A percentile compares a stretch with the other conserved stretches of the same genome.
Evolutionary conservation across 352 stramenopile species (phyloP).

Genomic region (Halophytophthora batemanensis): DNA sequence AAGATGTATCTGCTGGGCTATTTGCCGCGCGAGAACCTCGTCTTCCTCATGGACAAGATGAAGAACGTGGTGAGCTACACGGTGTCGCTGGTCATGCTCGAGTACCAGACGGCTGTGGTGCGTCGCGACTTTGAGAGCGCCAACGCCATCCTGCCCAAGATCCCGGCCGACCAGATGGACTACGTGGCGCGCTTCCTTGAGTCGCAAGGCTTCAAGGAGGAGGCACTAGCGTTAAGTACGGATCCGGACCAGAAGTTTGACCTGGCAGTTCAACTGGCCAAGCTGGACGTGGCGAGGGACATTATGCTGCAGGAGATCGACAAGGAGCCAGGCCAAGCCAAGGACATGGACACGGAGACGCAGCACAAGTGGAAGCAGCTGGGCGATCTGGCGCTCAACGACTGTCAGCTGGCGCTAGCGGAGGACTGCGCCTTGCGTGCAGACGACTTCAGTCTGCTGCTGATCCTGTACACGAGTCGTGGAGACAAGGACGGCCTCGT

Average conservation of each 20-base stretch:
- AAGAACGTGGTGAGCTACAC: slow-evolving; percentile 92
- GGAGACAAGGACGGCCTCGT: slow-evolving; percentile 93
- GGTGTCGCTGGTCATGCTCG: slow-evolving; percentile 94
- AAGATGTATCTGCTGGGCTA: slow-evolving; percentile 98
- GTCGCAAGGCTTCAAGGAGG: slow-evolving; percentile 98
- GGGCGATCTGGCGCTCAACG: slow-evolving; percentile 90
- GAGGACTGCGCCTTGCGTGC: slow-evolving; percentile 93
- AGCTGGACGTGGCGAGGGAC: slow-evolving; percentile 93
- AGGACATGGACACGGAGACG: slow-evolving; percentile 93
- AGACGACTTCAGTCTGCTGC: slow-evolving; percentile 95
- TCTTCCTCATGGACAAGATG: slow-evolving; percentile 98
- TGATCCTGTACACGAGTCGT: slow-evolving; percentile 96
- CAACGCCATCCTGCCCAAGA: slow-evolving; percentile 95
- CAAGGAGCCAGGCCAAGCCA: slow-evolving; percentile 32
- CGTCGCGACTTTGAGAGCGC: slow-evolving; percentile 97
- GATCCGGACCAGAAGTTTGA: slow-evolving; percentile 98
- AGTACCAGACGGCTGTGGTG: slow-evolving; percentile 99
- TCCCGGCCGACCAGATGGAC: slow-evolving; percentile 89
- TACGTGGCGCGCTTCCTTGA: slow-evolving; percentile 95
- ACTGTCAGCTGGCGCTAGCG: slow-evolving; percentile 93
- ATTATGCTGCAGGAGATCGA: slow-evolving; percentile 92
- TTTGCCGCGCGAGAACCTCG: slow-evolving; percentile 96
- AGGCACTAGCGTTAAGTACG: slow-evolving; percentile 91
- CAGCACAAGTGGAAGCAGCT: slow-evolving; percentile 98
- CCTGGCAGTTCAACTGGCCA: slow-evolving; percentile 95